Conservation (phyloP, 495 filamentous ascomycete species). For the Penicillium riverlandense region DNA sequence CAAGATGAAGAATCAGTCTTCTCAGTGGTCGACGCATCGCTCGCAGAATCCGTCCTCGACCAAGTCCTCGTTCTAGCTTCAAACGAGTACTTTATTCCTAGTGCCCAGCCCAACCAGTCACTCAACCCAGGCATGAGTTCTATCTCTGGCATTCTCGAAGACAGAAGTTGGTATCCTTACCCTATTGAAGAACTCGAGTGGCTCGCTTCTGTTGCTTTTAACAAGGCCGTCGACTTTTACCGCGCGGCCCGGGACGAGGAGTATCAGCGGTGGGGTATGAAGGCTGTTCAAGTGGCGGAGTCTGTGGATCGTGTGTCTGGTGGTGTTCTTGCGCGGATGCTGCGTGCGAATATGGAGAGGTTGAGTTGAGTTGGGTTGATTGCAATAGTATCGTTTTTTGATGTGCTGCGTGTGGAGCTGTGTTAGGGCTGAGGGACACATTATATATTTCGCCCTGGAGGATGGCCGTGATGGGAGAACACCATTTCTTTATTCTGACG, state of each 20-base stretch:
- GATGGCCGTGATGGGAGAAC: no score
- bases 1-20: background rate
- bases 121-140: no score
- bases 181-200: conserved; percentile 68
- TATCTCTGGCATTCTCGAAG: no score
- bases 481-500: no score
- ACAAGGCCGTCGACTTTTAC: conserved; percentile 68
- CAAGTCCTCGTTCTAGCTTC: background rate
- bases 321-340: conserved; percentile 33
- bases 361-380: conserved; percentile 20
- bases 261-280: conserved; percentile 57
- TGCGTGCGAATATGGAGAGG: conserved; percentile 47
- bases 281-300: conserved; percentile 57
- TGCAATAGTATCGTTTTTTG: no score
- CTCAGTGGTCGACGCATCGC: background rate
- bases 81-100: no score
- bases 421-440: no score
- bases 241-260: conserved; percentile 44
- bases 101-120: no score
- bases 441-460: no score
- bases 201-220: conserved; percentile 69
- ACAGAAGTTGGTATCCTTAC: conserved; percentile 28
- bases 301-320: conserved; percentile 38
- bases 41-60: conserved; percentile 23
- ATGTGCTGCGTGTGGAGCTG: no score